Conservation (phyloP, 2,329 filamentous ascomycete genomes). For the Botrytis aclada region DNA sequence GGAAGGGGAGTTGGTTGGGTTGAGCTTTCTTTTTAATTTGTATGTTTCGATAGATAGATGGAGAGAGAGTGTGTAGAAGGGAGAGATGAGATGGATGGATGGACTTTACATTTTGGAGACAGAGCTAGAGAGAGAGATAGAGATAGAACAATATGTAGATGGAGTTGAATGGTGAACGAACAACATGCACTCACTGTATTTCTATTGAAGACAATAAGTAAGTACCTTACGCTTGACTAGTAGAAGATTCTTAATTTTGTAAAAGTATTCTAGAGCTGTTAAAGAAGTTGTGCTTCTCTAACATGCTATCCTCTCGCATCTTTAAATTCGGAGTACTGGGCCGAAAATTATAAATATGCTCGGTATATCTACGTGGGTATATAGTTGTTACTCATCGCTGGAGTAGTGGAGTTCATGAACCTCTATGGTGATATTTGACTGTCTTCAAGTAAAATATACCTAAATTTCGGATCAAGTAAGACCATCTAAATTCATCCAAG, state of each 20-base stretch:
- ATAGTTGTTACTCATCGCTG: background rate
- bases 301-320: background rate
- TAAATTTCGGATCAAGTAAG: slow-evolving; percentile 9
- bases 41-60: too few species aligned
- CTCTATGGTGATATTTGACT: background rate
- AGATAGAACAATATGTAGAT: too few species aligned
- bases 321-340: background rate
- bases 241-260: too few species aligned
- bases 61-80: too few species aligned
- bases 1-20: too few species aligned
- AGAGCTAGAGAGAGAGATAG: too few species aligned
- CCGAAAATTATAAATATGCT: background rate
- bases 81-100: too few species aligned
- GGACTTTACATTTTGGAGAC: too few species aligned
- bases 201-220: background rate
- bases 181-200: too few species aligned
- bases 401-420: background rate
- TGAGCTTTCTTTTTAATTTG: too few species aligned
- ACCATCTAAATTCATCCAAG: slow-evolving; percentile 34
- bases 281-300: background rate
- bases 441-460: background rate
- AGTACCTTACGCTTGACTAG: too few species aligned
- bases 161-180: too few species aligned
- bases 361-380: background rate
- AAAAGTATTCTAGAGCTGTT: background rate